A percentile compares a stretch with the other conserved stretches of the same genome.
Conservation (phyloP, 495 filamentous ascomycete genomes). For the Penicillium manginii region DNA sequence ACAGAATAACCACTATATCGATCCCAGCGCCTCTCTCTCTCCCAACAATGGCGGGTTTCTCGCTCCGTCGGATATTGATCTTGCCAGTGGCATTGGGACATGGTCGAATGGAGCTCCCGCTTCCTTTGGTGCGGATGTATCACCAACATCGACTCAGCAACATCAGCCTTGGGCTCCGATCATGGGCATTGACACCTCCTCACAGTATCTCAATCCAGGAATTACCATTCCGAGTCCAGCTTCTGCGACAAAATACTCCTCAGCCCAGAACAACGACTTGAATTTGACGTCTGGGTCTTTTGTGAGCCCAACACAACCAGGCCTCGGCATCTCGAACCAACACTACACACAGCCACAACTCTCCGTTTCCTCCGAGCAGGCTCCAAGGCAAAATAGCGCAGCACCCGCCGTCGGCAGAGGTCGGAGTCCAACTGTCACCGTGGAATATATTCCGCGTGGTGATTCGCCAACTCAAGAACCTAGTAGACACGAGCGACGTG, state of each 20-base stretch:
- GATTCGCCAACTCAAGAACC: conserved; percentile 49
- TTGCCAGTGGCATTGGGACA: conserved; percentile 9
- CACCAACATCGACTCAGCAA: neutral
- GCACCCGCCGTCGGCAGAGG: conserved; percentile 31
- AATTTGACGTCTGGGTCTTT: neutral
- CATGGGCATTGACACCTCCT: conserved; percentile 14
- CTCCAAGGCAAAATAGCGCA: conserved; percentile 13
- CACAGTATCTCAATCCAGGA: conserved; percentile 20
- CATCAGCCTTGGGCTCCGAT: conserved; percentile 14
- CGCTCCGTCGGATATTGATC: conserved; percentile 25
- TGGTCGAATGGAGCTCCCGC: conserved; percentile 12
- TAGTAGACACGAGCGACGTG: conserved; percentile 27
- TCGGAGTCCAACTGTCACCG: conserved; percentile 51
- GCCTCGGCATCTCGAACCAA: conserved; percentile 15
- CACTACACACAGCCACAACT: conserved; percentile 19
- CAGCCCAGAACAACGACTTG: neutral
- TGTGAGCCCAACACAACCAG: conserved; percentile 4
- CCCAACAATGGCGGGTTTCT: conserved; percentile 15
- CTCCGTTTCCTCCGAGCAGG: conserved; percentile 27
- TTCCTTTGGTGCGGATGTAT: neutral
- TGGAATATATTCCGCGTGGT: conserved; percentile 49
- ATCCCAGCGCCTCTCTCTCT: conserved; percentile 16
- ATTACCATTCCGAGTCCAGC: conserved; percentile 17
- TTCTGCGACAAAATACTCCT: neutral
- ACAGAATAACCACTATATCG: conserved; percentile 13